These are phyloP conservation scores for Coniophora puteana DNA, from an alignment of 1,284 basidiomycete species.

Conservation along the genomic window DNA sequence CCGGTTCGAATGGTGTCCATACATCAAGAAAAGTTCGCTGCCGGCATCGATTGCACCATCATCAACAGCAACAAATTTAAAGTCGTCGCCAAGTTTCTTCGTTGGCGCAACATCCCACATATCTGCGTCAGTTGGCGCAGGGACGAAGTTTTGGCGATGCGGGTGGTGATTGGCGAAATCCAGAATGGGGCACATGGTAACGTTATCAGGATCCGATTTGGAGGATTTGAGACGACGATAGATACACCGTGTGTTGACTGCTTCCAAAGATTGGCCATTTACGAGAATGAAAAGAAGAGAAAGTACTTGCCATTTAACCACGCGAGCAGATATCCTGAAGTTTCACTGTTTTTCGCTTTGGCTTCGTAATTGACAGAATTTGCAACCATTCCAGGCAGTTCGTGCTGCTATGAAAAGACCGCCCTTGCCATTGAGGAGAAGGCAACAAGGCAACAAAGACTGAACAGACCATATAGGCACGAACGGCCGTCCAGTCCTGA, in stretches of 20 bases:
- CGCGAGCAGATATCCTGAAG: constrained; percentile 82
- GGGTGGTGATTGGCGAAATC: constrained; percentile 82
- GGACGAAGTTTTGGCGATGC: constrained; percentile 37
- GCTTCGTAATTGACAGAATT: no score
- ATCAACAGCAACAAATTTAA: constrained; percentile 52
- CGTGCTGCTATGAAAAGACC: no score
- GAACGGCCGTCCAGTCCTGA: constrained; percentile 54
- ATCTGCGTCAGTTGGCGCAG: constrained; percentile 34
- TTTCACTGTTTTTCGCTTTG: no score
- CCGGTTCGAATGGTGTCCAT: constrained; percentile 72
- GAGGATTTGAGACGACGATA: constrained; percentile 64
- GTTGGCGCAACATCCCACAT: constrained; percentile 33
- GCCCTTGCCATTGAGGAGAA: no score
- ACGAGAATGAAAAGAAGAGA: constrained; percentile 9
- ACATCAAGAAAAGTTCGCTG: constrained; percentile 70
- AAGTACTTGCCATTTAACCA: constrained; percentile 74
- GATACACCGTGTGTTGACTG: constrained; percentile 87
- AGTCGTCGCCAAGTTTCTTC: constrained; percentile 37
- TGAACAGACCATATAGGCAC: constrained; percentile 43
- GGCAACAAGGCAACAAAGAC: no score
- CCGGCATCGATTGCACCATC: constrained; percentile 37
- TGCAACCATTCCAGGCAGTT: no score
- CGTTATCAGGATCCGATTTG: constrained; percentile 61
- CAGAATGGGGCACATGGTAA: constrained; percentile 81
- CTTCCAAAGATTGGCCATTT: constrained; percentile 11